phyloP scores from a whole-genome alignment of 805 yeast genomes.

The Cyberlindnera sargentensis region DNA sequence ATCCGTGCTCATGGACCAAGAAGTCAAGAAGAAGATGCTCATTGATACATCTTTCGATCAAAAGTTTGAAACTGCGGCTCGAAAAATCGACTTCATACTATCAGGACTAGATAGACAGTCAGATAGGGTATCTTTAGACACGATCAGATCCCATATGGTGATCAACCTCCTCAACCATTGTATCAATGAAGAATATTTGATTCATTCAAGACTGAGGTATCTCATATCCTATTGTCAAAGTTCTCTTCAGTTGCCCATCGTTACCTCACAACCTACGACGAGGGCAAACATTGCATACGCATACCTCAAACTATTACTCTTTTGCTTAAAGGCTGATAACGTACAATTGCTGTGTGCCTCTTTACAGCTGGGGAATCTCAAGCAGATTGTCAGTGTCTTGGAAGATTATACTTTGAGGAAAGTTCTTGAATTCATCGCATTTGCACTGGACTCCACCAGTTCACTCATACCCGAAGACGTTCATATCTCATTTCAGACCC shows the following conservation, averaged over 20 bases:
- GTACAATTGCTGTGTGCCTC: constrained; percentile 2
- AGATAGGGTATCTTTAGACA: constrained; percentile 8
- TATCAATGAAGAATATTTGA: constrained; percentile 10
- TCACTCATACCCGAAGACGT: neutral
- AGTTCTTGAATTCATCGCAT: constrained; percentile 7
- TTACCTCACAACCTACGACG: constrained; percentile 6
- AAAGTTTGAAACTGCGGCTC: constrained; percentile 17
- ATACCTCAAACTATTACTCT: constrained; percentile 4
- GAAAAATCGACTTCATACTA: constrained; percentile 19
- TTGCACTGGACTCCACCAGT: constrained; percentile 2
- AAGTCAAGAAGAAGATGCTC: constrained; percentile 16
- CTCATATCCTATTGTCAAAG: constrained; percentile 9
- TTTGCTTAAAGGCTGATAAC: constrained; percentile 2
- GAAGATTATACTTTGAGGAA: constrained; percentile 8
- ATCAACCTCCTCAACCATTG: constrained; percentile 13
- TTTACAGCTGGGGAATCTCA: constrained; percentile 7
- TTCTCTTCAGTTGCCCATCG: neutral
- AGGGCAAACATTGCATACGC: constrained; percentile 7
- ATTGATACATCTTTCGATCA: constrained; percentile 18
- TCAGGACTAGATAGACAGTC: constrained; percentile 2
- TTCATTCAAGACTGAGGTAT: constrained; percentile 10
- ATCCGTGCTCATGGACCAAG: constrained; percentile 18
- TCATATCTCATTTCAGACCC: constrained; percentile 11
- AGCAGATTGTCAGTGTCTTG: neutral
- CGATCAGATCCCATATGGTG: constrained; percentile 18